Percentiles rank a stretch among this genome's conserved stretches.
Evolutionary conservation across 345 rosid species (phyloP).

Genomic region (Turritis glabra): DNA sequence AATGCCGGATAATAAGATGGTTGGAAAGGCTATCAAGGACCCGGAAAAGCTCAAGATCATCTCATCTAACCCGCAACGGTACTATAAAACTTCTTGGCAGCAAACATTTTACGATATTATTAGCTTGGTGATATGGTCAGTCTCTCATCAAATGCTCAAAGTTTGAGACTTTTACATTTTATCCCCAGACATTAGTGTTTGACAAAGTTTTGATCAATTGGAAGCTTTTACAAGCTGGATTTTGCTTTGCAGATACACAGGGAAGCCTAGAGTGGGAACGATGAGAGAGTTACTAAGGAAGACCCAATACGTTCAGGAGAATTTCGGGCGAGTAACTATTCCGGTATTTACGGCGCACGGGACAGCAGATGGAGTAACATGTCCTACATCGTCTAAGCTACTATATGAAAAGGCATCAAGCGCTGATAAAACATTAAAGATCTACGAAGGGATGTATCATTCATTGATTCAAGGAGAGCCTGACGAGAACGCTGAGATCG

Average conservation of each 20-base stretch:
- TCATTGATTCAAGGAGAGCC: conserved; percentile 94
- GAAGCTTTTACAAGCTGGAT: not conserved
- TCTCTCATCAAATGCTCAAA: not conserved
- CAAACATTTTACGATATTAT: not conserved
- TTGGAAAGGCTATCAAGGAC: conserved; percentile 82
- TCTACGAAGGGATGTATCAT: conserved; percentile 95
- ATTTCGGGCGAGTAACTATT: conserved; percentile 56
- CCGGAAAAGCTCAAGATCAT: conserved; percentile 80
- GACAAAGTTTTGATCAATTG: not conserved
- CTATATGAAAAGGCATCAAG: conserved; percentile 79
- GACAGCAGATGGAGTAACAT: conserved; percentile 78
- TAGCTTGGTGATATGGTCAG: not conserved
- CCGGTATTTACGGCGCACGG: conserved; percentile 83
- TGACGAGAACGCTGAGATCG: conserved; percentile 67
- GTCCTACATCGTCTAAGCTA: conserved; percentile 69
- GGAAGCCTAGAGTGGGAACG: conserved; percentile 89
- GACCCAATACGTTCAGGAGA: conserved; percentile 77
- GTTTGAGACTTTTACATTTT: not conserved
- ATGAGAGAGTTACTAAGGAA: conserved; percentile 84
- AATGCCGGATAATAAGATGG: conserved; percentile 89
- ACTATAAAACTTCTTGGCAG: conserved; percentile 59
- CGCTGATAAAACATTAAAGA: conserved; percentile 71
- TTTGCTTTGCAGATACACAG: conserved; percentile 53
- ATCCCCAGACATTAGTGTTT: not conserved
- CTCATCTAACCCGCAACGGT: conserved; percentile 78